A percentile compares a stretch with the other conserved stretches of the same genome.
Conservation (phyloP, 2,329 filamentous ascomycete genomes). For the Achaetomium macrosporum region DNA sequence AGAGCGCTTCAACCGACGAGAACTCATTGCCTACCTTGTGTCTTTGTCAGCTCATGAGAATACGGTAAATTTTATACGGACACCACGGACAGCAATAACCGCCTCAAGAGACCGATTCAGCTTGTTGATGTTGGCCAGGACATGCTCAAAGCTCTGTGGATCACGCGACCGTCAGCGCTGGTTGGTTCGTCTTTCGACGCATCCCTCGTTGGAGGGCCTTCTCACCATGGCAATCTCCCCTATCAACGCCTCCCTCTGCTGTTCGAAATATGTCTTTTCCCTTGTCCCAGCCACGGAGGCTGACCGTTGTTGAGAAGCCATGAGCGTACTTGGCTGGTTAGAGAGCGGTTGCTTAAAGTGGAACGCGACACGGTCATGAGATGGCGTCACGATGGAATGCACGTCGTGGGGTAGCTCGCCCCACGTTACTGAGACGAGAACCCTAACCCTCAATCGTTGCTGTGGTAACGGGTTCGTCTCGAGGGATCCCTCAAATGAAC, state of each 20-base stretch:
- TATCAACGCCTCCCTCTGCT: slow-evolving; percentile 66
- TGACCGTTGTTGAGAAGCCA: slow-evolving; percentile 31
- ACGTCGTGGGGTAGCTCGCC: no score
- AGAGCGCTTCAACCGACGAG: slow-evolving; percentile 90
- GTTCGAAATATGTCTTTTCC: slow-evolving; percentile 65
- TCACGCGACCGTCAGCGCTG: neutral
- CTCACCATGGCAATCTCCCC: slow-evolving; percentile 65
- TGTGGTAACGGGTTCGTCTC: no score
- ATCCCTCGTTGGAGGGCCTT: neutral
- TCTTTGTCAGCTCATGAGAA: neutral
- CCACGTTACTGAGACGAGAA: no score
- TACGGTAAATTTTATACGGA: neutral
- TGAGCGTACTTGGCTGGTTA: slow-evolving; percentile 14
- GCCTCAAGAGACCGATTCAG: slow-evolving; percentile 88
- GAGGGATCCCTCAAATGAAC: no score
- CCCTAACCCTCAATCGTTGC: no score
- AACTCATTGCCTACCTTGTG: slow-evolving; percentile 87
- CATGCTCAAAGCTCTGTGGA: slow-evolving; percentile 69
- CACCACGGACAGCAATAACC: slow-evolving; percentile 64
- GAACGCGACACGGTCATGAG: neutral
- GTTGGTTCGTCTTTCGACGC: neutral
- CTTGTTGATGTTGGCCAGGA: slow-evolving; percentile 93
- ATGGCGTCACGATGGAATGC: no score
- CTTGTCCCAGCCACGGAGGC: slow-evolving; percentile 27
- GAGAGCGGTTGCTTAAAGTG: neutral